phyloP scores from a whole-genome alignment of 2,329 filamentous ascomycete genomes.

The Tolypocladium pustulatum region DNA sequence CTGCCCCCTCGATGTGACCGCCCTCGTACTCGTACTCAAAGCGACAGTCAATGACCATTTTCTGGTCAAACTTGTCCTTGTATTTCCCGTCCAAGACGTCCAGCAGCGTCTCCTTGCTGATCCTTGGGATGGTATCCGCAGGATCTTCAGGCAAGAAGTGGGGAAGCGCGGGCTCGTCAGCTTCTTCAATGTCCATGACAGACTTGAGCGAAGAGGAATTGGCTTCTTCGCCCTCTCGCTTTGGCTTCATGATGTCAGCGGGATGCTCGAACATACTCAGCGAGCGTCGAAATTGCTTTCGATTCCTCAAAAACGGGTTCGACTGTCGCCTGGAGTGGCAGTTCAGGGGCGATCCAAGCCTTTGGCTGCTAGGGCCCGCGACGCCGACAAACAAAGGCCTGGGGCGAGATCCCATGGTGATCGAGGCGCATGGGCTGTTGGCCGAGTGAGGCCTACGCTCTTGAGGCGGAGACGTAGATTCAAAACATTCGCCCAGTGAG shows the following conservation, averaged over 20 bases:
- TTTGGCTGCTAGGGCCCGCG: constrained; percentile 39
- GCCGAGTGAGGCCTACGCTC: constrained; percentile 53
- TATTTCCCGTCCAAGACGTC: constrained; percentile 83
- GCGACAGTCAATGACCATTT: constrained; percentile 87
- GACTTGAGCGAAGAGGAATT: constrained; percentile 47
- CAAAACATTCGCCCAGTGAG: constrained; percentile 71
- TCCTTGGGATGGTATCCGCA: constrained; percentile 79
- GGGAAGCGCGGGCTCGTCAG: constrained; percentile 64
- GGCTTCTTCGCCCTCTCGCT: constrained; percentile 45
- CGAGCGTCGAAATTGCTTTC: constrained; percentile 84
- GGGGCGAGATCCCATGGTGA: constrained; percentile 49
- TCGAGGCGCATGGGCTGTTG: constrained; percentile 44
- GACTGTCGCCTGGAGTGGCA: constrained; percentile 61
- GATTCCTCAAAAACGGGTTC: constrained; percentile 62
- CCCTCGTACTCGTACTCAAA: constrained; percentile 99
- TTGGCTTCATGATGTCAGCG: constrained; percentile 75
- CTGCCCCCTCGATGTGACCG: constrained; percentile 83
- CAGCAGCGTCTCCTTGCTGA: constrained; percentile 70
- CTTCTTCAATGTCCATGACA: constrained; percentile 75
- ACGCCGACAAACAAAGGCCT: constrained; percentile 56
- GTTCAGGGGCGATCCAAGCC: constrained; percentile 65
- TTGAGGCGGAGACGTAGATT: constrained; percentile 61
- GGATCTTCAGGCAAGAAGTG: constrained; percentile 75
- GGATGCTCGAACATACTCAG: constrained; percentile 97
- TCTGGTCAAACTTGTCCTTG: constrained; percentile 63